phyloP scores from a whole-genome alignment of 495 filamentous ascomycete genomes.

The Rusavskia elegans region DNA sequence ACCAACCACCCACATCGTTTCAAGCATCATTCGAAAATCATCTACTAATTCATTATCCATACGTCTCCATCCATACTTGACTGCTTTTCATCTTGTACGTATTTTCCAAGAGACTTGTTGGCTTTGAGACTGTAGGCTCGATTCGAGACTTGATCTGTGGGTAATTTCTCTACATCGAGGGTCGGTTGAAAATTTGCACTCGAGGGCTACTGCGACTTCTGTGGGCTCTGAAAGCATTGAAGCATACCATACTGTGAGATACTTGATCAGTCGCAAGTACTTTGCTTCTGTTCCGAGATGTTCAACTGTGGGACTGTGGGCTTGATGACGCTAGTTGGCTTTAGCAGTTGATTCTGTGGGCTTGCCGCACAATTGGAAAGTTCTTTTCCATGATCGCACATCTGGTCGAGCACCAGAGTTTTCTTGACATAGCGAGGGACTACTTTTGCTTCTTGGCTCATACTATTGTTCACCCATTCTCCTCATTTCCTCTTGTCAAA shows the following conservation, averaged over 20 bases:
- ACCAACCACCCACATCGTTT: not conserved
- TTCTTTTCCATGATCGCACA: too few relatives aligned
- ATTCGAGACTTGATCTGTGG: constrained; percentile 2
- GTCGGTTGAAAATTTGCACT: not conserved
- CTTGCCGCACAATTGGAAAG: not conserved
- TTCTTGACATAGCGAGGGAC: not conserved
- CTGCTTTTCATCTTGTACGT: not conserved
- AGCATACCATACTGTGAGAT: constrained; percentile 4
- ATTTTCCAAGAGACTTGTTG: not conserved
- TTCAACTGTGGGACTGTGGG: constrained; percentile 8
- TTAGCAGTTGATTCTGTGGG: constrained; percentile 10
- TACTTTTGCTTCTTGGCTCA: not conserved
- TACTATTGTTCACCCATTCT: not conserved
- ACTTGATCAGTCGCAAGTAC: not conserved
- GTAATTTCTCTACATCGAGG: not conserved
- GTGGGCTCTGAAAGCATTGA: constrained; percentile 6
- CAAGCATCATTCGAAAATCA: not conserved
- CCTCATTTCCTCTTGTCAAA: too few relatives aligned
- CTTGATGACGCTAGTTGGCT: constrained; percentile 9
- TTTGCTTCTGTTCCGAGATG: constrained; percentile 1
- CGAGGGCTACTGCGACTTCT: constrained; percentile 4
- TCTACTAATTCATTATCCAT: too few relatives aligned
- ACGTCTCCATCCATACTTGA: not conserved
- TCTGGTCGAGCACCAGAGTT: too few relatives aligned
- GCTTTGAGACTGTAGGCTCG: constrained; percentile 1